Conservation (phyloP, 768 basidiomycete genomes). For the Boletellus ananas region DNA sequence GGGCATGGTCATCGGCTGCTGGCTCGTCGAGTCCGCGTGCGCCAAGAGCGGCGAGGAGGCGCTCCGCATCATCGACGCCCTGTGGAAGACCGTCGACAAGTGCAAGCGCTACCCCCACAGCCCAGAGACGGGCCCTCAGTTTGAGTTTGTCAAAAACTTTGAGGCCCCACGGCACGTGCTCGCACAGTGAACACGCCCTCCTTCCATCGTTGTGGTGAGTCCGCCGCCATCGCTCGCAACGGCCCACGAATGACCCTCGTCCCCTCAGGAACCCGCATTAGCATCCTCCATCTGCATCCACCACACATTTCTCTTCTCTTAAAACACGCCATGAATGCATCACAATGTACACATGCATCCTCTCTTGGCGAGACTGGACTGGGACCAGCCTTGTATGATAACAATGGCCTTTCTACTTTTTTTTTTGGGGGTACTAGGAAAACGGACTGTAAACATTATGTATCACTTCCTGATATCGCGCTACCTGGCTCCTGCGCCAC, state of each 20-base stretch:
- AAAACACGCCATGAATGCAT: conserved; percentile 17
- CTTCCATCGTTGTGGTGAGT: conserved; percentile 7
- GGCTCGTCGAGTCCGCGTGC: conserved; percentile 65
- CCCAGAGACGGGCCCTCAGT: conserved; percentile 77
- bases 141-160: conserved; percentile 69
- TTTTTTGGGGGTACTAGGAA: conserved; percentile 6
- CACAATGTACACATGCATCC: conserved; percentile 29
- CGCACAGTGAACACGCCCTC: conserved; percentile 3
- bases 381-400: neutral
- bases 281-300: too few relatives aligned
- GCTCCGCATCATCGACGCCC: conserved; percentile 55
- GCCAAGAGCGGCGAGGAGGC: conserved; percentile 65
- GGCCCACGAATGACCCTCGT: too few relatives aligned
- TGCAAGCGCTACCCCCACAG: conserved; percentile 70
- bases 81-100: conserved; percentile 78
- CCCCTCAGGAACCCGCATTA: too few relatives aligned
- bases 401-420: neutral
- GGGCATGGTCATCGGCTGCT: conserved; percentile 64
- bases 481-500: too few relatives aligned
- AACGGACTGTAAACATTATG: too few relatives aligned
- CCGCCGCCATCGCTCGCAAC: neutral
- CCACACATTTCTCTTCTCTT: neutral
- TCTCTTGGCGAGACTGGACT: conserved; percentile 14
- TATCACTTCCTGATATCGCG: too few relatives aligned
- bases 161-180: conserved; percentile 23